Conservation (phyloP, 2,329 filamentous ascomycete species). For the Gnomoniopsis smithogilvyi region DNA sequence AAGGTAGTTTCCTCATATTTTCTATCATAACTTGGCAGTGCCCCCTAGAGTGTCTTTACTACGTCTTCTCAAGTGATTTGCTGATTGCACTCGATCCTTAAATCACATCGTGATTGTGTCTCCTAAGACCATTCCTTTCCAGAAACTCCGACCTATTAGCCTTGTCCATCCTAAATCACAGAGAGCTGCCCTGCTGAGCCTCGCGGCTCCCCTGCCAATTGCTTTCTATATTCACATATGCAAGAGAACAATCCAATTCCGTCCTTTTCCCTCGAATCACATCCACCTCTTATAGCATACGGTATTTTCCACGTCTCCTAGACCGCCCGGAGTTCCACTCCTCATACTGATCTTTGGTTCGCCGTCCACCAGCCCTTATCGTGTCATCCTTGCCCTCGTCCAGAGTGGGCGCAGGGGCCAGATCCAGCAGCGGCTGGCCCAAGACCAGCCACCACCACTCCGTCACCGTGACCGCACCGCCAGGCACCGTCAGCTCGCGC, state of each 20-base stretch:
- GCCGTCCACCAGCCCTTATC: not conserved
- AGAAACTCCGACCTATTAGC: not conserved
- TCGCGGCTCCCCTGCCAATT: not conserved
- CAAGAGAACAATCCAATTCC: not conserved
- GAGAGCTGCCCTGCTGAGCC: not conserved
- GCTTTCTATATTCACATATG: not conserved
- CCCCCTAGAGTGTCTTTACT: too few species aligned
- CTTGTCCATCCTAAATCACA: not conserved
- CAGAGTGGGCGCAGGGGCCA: not conserved
- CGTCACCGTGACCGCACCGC: conserved; percentile 30
- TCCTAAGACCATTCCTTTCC: not conserved
- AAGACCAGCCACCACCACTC: conserved; percentile 69
- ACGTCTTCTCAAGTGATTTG: too few species aligned
- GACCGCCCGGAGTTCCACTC: conserved; percentile 5
- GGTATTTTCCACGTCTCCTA: conserved; percentile 12
- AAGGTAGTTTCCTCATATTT: too few species aligned
- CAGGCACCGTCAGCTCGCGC: conserved; percentile 34
- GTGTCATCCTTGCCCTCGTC: not conserved
- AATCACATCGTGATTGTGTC: too few species aligned
- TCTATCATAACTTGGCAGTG: too few species aligned
- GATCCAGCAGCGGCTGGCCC: conserved; percentile 27
- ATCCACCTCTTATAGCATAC: conserved; percentile 2
- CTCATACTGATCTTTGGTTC: conserved; percentile 11
- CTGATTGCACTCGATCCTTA: too few species aligned
- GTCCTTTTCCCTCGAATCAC: not conserved